Conservation (phyloP, 225 moss, liverwort and hornwort genomes). For the Pleurozium schreberi region DNA sequence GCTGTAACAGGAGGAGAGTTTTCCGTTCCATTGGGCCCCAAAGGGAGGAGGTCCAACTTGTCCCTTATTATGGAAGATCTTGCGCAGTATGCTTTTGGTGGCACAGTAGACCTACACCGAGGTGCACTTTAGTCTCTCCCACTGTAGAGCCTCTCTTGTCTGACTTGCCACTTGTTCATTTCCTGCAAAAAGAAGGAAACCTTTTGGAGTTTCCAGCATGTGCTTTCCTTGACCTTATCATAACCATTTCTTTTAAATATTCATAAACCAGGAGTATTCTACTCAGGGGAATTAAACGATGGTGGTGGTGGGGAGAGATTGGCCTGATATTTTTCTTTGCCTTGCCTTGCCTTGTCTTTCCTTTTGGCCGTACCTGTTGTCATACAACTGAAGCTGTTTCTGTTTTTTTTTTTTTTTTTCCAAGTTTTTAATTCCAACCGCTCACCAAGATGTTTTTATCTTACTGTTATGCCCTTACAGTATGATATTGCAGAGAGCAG, state of each 20-base stretch:
- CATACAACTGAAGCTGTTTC: background rate
- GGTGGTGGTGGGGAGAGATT: background rate
- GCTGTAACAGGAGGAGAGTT: background rate
- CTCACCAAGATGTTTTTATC: background rate
- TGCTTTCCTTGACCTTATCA: conserved; percentile 29
- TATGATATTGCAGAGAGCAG: background rate
- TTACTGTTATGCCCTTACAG: too few relatives aligned
- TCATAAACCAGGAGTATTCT: background rate
- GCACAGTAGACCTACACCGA: background rate
- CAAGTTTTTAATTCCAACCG: background rate
- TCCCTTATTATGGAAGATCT: background rate
- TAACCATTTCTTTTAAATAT: background rate
- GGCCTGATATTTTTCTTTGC: background rate
- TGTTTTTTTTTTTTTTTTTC: background rate
- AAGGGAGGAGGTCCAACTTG: background rate
- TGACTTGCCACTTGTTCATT: conserved; percentile 20
- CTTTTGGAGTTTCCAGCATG: conserved; percentile 11
- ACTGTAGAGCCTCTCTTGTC: background rate
- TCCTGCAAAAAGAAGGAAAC: background rate
- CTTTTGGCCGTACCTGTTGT: background rate
- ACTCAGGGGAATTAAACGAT: background rate
- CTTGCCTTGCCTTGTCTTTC: too few relatives aligned
- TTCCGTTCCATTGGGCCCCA: background rate
- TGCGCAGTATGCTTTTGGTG: background rate
- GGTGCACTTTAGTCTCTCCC: background rate